Evolutionary conservation across 2,329 filamentous ascomycete genomes (phyloP).

Genomic region (Periconia sp.): DNA sequence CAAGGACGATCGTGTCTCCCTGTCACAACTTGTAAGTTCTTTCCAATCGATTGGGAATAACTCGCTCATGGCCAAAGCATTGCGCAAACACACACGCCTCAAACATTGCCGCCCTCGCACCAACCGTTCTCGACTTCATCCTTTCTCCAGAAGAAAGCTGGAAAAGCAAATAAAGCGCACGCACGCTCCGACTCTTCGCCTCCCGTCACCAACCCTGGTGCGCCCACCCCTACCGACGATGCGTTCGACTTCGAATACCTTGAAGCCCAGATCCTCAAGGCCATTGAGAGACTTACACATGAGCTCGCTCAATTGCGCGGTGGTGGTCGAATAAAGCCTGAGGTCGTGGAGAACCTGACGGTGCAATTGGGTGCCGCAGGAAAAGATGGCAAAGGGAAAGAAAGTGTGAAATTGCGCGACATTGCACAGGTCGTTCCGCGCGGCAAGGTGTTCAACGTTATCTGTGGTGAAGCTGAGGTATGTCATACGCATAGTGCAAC

Average conservation of each 20-base stretch:
- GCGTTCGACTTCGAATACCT: slow-evolving; percentile 63
- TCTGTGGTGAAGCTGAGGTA: slow-evolving; percentile 66
- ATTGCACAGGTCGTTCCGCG: slow-evolving; percentile 69
- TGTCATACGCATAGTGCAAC: slow-evolving; percentile 16
- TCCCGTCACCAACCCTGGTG: slow-evolving; percentile 22
- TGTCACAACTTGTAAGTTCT: slow-evolving; percentile 27
- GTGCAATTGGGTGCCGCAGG: slow-evolving; percentile 57
- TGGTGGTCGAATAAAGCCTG: slow-evolving; percentile 64
- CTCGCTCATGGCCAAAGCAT: slow-evolving; percentile 2
- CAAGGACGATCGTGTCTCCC: slow-evolving; percentile 26
- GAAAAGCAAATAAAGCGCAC: slow-evolving; percentile 50
- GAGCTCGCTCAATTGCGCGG: slow-evolving; percentile 64
- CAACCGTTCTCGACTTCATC: slow-evolving; percentile 48
- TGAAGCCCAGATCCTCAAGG: slow-evolving; percentile 57
- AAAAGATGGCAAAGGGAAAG: slow-evolving; percentile 40
- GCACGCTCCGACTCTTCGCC: slow-evolving; percentile 39
- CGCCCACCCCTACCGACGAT: slow-evolving; percentile 50
- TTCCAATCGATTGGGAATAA: background rate
- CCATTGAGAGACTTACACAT: slow-evolving; percentile 59
- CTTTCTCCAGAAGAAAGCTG: slow-evolving; percentile 54
- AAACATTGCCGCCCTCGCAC: slow-evolving; percentile 11
- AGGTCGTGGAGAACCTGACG: slow-evolving; percentile 61
- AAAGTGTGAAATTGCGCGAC: slow-evolving; percentile 59
- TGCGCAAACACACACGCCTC: slow-evolving; percentile 9
- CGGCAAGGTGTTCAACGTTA: slow-evolving; percentile 62